A percentile compares a stretch with the other conserved stretches of the same genome.
phyloP scores from a whole-genome alignment of 169 alveolate species.

The Plasmodium sp. region DNA sequence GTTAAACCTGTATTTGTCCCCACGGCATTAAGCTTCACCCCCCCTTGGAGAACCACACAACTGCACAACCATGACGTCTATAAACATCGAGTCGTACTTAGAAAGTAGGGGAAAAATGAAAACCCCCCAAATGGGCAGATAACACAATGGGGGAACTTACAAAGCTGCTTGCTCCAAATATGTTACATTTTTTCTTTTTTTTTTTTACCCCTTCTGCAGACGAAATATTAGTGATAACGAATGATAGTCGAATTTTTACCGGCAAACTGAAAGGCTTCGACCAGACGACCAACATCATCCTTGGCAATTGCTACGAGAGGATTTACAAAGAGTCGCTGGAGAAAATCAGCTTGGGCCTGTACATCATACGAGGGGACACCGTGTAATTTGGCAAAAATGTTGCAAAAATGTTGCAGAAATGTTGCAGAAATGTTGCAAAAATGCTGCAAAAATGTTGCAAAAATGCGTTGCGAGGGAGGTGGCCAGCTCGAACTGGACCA shows the following conservation, averaged over 20 bases:
- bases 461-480: neutral
- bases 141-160: neutral
- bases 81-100: constrained; percentile 59
- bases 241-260: constrained; percentile 90
- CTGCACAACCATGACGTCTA: constrained; percentile 29
- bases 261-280: constrained; percentile 92
- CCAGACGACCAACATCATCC: constrained; percentile 90
- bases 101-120: constrained; percentile 26
- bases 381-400: constrained; percentile 78
- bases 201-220: constrained; percentile 73
- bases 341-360: constrained; percentile 87
- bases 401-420: too few species aligned
- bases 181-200: neutral
- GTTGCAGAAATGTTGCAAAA: too few species aligned
- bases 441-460: too few species aligned
- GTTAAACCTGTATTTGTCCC: neutral
- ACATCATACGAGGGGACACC: constrained; percentile 88
- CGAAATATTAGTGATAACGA: constrained; percentile 88
- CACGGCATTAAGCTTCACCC: neutral
- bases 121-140: neutral
- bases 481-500: neutral
- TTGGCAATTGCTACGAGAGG: constrained; percentile 88
- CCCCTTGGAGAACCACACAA: neutral
- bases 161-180: neutral
- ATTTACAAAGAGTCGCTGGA: constrained; percentile 88